Evolutionary conservation across 495 filamentous ascomycete genomes (phyloP), one percentile per base, ranked within the genome.

Genomic region (Xylaria bambusicola): DNA sequence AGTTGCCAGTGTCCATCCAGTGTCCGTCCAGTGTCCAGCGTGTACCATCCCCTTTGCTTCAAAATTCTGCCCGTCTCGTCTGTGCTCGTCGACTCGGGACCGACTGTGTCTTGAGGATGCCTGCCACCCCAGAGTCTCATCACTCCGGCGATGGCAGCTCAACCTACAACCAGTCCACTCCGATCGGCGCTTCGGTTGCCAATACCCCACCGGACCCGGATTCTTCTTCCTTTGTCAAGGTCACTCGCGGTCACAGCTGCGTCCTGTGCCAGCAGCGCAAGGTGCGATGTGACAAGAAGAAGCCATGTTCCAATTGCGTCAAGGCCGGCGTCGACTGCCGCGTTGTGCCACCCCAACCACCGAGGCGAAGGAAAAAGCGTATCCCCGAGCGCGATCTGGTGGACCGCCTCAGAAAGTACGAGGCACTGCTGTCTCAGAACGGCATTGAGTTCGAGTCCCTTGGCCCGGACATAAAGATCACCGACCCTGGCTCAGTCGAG

Each of bases 221-320:
- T 58, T 59, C 72, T 58, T 59, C 72, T 35, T 72, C 73, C 64
- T 70, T 67, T 53, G 70, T 80, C 62, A 81, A 81, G 63, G 71
- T 81, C 66, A 81, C 78, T 20, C 70, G 78, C 55, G 78, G 78
- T 36, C 83, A 82, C 65, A 87, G 85, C 33, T 89, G 86, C 62
- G 79, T 86, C 36, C 68, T 86, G 44, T 89, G 86, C 64, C 82
- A 86, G 62, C 83, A 83, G 59, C 78, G 85, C 48, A 89, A 88
- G 70, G 86, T 88, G 50, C 82, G 81, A 57, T 89, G 86, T 69
- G 84, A 88, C 68, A 81, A 82, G 69, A 76, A 80, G 58, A 80
- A 86, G 61, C 84, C 83, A 31, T 89, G 86, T 40, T 81, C 83
- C 49, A 86, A 85, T 72, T 88, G 86, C 64, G 68, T 81, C 69